Base-by-base conservation (phyloP, 2,329 filamentous ascomycete species). In the Aureobasidium sp. region DNA sequence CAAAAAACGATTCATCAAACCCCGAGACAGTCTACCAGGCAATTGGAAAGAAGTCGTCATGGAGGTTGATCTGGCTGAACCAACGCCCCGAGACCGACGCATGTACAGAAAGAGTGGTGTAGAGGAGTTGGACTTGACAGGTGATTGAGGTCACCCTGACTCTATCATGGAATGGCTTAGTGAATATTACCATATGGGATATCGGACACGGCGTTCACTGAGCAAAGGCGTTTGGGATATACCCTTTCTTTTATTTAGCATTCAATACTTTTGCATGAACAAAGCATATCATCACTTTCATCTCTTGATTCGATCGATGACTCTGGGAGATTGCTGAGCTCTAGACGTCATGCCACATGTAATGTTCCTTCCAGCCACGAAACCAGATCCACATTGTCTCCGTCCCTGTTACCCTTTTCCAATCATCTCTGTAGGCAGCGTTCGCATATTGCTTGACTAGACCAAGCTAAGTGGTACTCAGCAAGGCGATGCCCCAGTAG, bases 41-140 rank as follows among this genome's bases (percentile, higher is more conserved):
- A 64, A 67, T 0, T 75, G 70, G 70, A 72, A 70, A 42, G 67
- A 70, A 35, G 66, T 70, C 5, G 70, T 69, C 29, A n/a, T 59
- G 15, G 70, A 70, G 40, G 63, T 66, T 7, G 68, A 70, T 48
- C 40, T 64, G 8, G 57, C 27, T 31, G 54, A 19, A 54, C 19
- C 24, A 15, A 53, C 62, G 24, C 52, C 60, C 12, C 54, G 44
- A 14, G 54, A 52, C 42, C 37, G 63, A n/a, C 65, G 62, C 15
- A 66, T 56, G 17, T 73, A 68, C 66, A 65, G 71, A 59, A 67
- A 68, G 57, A 74, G 72, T 65, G 71, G 67, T 4, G 70, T 74
- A 22, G 72, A 73, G 54, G 65, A 73, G 5, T 63, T 74, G 64
- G 72, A 74, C 67, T 64, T 74, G 63, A 74, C 72, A 19, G 60